Base-by-base conservation (phyloP, 768 basidiomycete species). In the Naematelia encephala region DNA sequence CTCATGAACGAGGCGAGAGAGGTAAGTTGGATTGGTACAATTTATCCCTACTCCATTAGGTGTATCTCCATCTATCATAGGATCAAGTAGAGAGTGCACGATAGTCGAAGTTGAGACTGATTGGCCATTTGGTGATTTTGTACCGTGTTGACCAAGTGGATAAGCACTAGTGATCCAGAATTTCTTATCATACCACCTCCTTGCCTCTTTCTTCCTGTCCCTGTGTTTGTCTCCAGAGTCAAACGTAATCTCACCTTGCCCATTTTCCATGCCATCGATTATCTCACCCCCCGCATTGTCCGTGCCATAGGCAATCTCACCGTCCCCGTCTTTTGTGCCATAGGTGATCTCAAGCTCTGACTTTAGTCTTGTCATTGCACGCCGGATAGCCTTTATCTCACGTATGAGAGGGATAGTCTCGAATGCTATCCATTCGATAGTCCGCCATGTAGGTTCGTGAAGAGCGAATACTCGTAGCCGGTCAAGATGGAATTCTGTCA, bases 91-190 rank as follows among this genome's bases (percentile, higher is more conserved):
- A 5, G 56, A 57, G 2, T 42, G 3, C 0, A 69, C 16, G 16
- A 72, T 29, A 4, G 60, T 39, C 34, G 34, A 8, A 39, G 34
- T 39, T 39, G 34, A 16, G 34, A 39, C 34, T 39, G 34, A 8
- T 39, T 39, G 8, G 16, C 34, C 34, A 39, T 39, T 16, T 8
- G 16, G 34, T 16, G 34, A 39, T 16, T 16, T 8, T 8, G 34
- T 39, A 8, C 34, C 34, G 34, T 52, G 55, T 26, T 27, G 48
- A 5, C 72, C 72, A n/a, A 60, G 71, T 0, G 86, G 85, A 64
- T 84, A 86, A 5, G 88, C 84, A 27, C 81, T 84, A 49, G 81
- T 83, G 57, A 89, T 83, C 87, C 87, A 90, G 86, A 87, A 90
- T 29, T 82, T 82, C 72, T 89, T 89, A 64, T 60, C 59, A 63